These are phyloP conservation scores for Cladophialophora exuberans DNA, from an alignment of 2,329 filamentous ascomycete species.

Conservation along the genomic window DNA sequence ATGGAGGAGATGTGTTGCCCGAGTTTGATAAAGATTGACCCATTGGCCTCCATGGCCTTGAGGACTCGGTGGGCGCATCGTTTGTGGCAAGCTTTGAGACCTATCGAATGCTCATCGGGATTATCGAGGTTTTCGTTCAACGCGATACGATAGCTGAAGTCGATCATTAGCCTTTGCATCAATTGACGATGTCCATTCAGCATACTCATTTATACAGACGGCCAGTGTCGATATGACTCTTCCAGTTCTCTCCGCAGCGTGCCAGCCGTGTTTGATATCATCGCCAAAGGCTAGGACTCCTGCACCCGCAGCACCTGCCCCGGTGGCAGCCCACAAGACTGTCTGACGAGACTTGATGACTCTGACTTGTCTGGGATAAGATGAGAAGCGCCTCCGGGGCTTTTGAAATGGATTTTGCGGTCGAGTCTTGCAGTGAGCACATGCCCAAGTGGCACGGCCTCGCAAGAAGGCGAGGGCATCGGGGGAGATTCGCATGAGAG, in stretches of 20 bases:
- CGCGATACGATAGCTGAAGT: constrained; percentile 77
- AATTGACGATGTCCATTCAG: background rate
- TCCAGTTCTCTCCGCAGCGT: constrained; percentile 74
- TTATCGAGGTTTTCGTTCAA: constrained; percentile 70
- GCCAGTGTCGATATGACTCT: constrained; percentile 75
- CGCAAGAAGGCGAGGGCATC: constrained; percentile 15
- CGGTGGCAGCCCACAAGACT: constrained; percentile 29
- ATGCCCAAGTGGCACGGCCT: constrained; percentile 27
- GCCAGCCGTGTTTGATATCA: constrained; percentile 75
- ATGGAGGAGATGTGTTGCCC: constrained; percentile 95
- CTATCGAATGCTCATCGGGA: constrained; percentile 64
- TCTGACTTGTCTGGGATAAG: constrained; percentile 16
- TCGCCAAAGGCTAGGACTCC: constrained; percentile 52
- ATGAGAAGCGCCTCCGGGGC: constrained; percentile 15
- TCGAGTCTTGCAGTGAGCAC: constrained; percentile 22
- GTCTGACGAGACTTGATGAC: constrained; percentile 21
- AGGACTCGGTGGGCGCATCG: constrained; percentile 89
- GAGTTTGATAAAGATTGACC: constrained; percentile 97
- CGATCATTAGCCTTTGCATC: background rate
- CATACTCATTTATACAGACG: constrained; percentile 86
- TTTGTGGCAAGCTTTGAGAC: constrained; percentile 83
- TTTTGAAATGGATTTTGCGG: constrained; percentile 1
- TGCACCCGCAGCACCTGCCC: constrained; percentile 21
- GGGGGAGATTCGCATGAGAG: constrained; percentile 25
- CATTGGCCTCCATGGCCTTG: constrained; percentile 87